Percentiles rank a stretch among this genome's conserved stretches.
phyloP scores from a whole-genome alignment of 2,329 filamentous ascomycete genomes.

The Penicillium concentricum region DNA sequence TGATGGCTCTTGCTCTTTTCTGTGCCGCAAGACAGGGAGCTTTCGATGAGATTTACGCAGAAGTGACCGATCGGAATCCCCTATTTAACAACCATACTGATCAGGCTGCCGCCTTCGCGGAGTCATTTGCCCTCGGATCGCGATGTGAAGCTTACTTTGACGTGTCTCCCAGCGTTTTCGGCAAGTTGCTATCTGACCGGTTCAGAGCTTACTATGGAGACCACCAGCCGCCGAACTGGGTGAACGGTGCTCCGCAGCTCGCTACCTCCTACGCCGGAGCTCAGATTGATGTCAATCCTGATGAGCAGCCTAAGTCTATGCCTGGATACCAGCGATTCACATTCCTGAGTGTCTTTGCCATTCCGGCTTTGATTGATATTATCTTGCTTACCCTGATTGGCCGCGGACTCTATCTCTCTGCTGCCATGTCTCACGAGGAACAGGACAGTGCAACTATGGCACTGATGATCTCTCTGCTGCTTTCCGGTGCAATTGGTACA shows the following conservation, averaged over 20 bases:
- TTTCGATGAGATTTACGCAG: conserved; percentile 62
- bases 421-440: conserved; percentile 52
- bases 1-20: conserved; percentile 58
- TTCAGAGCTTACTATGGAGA: conserved; percentile 48
- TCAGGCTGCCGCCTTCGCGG: conserved; percentile 63
- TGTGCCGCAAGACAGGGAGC: conserved; percentile 56
- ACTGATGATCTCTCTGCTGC: conserved; percentile 58
- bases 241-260: conserved; percentile 50
- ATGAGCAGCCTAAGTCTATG: conserved; percentile 45
- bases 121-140: conserved; percentile 63
- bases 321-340: conserved; percentile 54
- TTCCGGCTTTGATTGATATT: conserved; percentile 63
- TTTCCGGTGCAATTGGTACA: conserved; percentile 61
- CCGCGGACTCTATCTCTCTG: conserved; percentile 61
- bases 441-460: conserved; percentile 57
- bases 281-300: conserved; percentile 53
- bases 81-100: conserved; percentile 61
- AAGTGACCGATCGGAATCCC: conserved; percentile 62
- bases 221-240: conserved; percentile 51
- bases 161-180: conserved; percentile 51
- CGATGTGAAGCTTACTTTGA: conserved; percentile 64
- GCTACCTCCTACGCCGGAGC: conserved; percentile 54
- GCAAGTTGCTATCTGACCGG: conserved; percentile 42
- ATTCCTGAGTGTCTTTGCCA: conserved; percentile 61
- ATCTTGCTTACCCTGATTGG: conserved; percentile 58